Evolutionary conservation across 139 green algal species (phyloP), one percentile per base, ranked within the genome.

Genomic region (Chara braunii): DNA sequence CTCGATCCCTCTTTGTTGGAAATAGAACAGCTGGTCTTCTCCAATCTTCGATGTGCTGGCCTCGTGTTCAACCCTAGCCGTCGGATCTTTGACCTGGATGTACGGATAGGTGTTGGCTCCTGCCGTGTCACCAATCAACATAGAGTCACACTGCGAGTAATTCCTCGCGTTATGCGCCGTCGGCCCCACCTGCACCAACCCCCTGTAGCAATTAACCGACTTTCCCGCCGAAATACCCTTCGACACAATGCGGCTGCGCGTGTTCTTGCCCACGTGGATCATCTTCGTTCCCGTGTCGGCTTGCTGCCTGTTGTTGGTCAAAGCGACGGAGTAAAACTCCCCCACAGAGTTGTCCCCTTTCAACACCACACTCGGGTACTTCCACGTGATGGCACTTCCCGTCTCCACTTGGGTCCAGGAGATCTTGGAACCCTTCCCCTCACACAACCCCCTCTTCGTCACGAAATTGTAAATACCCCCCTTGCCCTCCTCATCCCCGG

Each of bases 381-480:
- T 99, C 93, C 94, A 99, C 4, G 94, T 99, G 76, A 99, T 97
- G 60, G 91, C 85, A 5, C 76, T 89, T 14, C 94, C 94, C 5
- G 94, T 99, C 78, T 99, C 93, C 31, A 99, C 93, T 85, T 97
- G 91, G 7, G 93, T 99, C 93, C 93, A 99, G 1, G 85, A 95
- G 65, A 99, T 96, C 84, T 98, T 97, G 56, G 88, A 90, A 65
- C 86, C 80, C 9, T 83, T 80, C 0, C 93, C 93, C 23, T 84
- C 69, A 80, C 93, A 99, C 59, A 99, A 76, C 5, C 89, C 93
- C 11, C 93, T 83, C 85, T 99, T 99, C 64, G 93, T 99, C 9
- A 99, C 93, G 81, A 99, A 98, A 81, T 98, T 99, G 86, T 96
- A 98, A 80, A 99, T 98, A 61, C 93, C 93, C 3, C 93, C 93